Evolutionary conservation across 495 filamentous ascomycete genomes (phyloP).

Genomic region (Sordaria brevicollis): DNA sequence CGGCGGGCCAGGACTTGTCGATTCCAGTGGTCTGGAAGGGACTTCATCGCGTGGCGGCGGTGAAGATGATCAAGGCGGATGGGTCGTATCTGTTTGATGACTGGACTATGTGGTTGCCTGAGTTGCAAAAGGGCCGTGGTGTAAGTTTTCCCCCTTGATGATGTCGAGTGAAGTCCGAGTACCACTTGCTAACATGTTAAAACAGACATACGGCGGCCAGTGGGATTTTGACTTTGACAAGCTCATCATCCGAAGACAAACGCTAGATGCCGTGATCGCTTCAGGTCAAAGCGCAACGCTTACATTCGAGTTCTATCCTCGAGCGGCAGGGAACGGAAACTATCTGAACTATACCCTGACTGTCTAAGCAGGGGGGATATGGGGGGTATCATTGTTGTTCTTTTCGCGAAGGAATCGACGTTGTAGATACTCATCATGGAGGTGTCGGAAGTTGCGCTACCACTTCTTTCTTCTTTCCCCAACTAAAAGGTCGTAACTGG

Average conservation of each 20-base stretch:
- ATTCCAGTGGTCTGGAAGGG: slow-evolving; percentile 47
- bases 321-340: slow-evolving; percentile 28
- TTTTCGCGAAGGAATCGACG: background rate
- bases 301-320: slow-evolving; percentile 43
- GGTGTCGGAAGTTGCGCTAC: background rate
- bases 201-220: slow-evolving; percentile 36
- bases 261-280: slow-evolving; percentile 35
- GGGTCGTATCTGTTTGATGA: slow-evolving; percentile 43
- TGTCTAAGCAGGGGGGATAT: slow-evolving; percentile 15
- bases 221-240: slow-evolving; percentile 38
- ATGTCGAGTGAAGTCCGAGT: background rate
- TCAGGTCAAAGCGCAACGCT: slow-evolving; percentile 36
- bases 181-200: background rate
- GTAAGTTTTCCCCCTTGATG: background rate
- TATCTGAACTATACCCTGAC: slow-evolving; percentile 37
- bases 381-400: background rate
- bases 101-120: slow-evolving; percentile 47
- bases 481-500: background rate
- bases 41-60: slow-evolving; percentile 34
- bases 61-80: slow-evolving; percentile 41
- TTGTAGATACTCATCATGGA: background rate
- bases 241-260: slow-evolving; percentile 33
- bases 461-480: background rate
- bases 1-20: slow-evolving; percentile 32
- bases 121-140: slow-evolving; percentile 38